phyloP scores from a whole-genome alignment of 176 grass and related monocot species.

The Urochloa ruziziensis region DNA sequence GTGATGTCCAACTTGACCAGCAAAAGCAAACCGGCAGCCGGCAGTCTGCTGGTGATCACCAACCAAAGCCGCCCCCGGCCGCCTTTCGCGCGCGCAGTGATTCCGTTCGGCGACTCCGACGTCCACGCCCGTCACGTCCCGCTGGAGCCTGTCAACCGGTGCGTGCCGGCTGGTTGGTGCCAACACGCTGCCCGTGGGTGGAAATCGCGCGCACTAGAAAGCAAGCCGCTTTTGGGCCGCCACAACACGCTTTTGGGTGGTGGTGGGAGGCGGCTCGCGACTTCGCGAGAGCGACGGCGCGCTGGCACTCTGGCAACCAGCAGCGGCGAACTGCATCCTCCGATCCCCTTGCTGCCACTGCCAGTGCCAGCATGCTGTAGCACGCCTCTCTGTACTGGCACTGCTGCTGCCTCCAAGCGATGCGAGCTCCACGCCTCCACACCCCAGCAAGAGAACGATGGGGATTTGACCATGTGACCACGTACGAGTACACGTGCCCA shows the following conservation, averaged over 20 bases:
- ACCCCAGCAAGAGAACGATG: background rate
- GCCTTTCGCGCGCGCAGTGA: constrained; percentile 9
- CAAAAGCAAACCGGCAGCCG: no score
- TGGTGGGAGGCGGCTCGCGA: background rate
- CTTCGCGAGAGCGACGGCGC: background rate
- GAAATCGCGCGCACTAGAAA: constrained; percentile 10
- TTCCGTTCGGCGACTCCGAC: constrained; percentile 6
- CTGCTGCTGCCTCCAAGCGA: background rate
- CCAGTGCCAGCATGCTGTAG: background rate
- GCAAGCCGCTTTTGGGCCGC: background rate
- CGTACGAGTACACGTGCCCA: background rate
- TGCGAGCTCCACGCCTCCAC: background rate
- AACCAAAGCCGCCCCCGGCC: background rate
- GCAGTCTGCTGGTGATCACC: background rate
- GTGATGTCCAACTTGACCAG: no score
- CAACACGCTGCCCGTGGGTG: background rate
- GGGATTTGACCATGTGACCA: background rate
- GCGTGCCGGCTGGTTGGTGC: constrained; percentile 15
- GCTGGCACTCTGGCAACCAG: no score
- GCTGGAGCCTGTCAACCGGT: background rate
- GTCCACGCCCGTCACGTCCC: background rate
- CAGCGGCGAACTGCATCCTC: background rate
- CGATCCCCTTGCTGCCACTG: background rate
- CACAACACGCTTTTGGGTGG: no score
- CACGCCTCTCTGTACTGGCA: no score